A percentile compares a stretch with the other conserved stretches of the same genome.
Conservation (phyloP, 148 eudicot genomes). For the Fagopyrum tataricum region DNA sequence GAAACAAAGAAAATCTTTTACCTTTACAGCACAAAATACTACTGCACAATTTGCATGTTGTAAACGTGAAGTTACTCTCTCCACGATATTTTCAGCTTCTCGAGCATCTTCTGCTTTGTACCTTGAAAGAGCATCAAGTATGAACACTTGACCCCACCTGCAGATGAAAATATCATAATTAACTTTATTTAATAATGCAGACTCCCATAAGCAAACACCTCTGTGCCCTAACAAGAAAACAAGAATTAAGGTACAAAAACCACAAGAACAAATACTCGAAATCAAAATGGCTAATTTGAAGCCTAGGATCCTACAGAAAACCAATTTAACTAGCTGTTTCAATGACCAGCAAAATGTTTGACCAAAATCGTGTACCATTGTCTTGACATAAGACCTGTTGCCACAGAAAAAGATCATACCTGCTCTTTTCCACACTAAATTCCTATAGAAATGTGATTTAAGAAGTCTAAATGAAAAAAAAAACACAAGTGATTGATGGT, state of each 20-base stretch:
- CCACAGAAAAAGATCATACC: not conserved
- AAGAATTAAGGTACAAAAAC: not conserved
- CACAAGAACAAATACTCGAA: not conserved
- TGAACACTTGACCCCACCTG: constrained; percentile 99
- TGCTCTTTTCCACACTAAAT: not conserved
- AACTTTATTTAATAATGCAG: not conserved
- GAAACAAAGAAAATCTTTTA: constrained; percentile 15
- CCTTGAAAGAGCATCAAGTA: constrained; percentile 90
- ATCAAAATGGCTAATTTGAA: not conserved
- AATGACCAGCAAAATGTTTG: not conserved
- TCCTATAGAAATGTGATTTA: not conserved
- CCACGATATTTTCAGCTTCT: constrained; percentile 98
- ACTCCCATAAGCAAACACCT: not conserved
- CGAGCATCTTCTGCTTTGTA: constrained; percentile 96
- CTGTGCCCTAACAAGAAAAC: not conserved
- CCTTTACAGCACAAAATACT: constrained; percentile 99
- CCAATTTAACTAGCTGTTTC: not conserved
- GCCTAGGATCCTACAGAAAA: not conserved
- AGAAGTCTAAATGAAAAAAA: not conserved
- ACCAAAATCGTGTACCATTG: not conserved
- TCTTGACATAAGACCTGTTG: not conserved
- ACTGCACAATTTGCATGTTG: constrained; percentile 99
- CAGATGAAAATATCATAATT: constrained; percentile 9
- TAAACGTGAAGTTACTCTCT: constrained; percentile 91
- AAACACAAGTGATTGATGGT: not conserved